A percentile compares a stretch with the other conserved stretches of the same genome.
phyloP scores from a whole-genome alignment of 352 stramenopile genomes.

The Globisporangium middletonii region DNA sequence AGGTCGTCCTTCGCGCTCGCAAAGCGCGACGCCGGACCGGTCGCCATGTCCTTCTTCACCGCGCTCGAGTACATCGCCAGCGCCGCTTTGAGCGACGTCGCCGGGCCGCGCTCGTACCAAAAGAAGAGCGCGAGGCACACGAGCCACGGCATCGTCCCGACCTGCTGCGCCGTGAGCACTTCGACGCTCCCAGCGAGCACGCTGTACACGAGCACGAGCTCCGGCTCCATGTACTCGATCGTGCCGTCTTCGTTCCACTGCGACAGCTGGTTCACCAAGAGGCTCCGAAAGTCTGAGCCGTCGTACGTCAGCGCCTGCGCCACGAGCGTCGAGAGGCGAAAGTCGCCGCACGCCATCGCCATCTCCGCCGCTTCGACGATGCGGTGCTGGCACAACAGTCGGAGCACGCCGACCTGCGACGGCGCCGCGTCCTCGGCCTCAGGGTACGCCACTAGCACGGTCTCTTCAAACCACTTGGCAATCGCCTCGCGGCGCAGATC shows the following conservation, averaged over 20 bases:
- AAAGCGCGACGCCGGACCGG: slow-evolving; percentile 27
- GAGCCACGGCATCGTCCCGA: slow-evolving; percentile 44
- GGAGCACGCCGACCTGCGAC: slow-evolving; percentile 27
- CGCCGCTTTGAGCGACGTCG: slow-evolving; percentile 37
- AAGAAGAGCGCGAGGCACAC: slow-evolving; percentile 54
- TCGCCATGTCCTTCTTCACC: slow-evolving; percentile 35
- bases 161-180: slow-evolving; percentile 46
- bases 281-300: slow-evolving; percentile 34
- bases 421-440: slow-evolving; percentile 5
- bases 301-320: slow-evolving; percentile 49
- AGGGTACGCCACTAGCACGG: slow-evolving; percentile 21
- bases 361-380: slow-evolving; percentile 53
- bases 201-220: slow-evolving; percentile 59
- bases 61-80: slow-evolving; percentile 34
- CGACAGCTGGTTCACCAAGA: slow-evolving; percentile 50
- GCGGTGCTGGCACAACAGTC: slow-evolving; percentile 47
- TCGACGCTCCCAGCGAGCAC: slow-evolving; percentile 55
- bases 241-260: slow-evolving; percentile 48
- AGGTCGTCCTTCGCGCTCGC: slow-evolving; percentile 42
- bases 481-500: slow-evolving; percentile 68
- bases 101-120: slow-evolving; percentile 60
- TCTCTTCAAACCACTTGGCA: slow-evolving; percentile 69
- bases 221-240: slow-evolving; percentile 53
- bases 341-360: slow-evolving; percentile 52
- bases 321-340: slow-evolving; percentile 62